Evolutionary conservation across 1,284 basidiomycete genomes (phyloP).

Genomic region (Ustilago trichophora): DNA sequence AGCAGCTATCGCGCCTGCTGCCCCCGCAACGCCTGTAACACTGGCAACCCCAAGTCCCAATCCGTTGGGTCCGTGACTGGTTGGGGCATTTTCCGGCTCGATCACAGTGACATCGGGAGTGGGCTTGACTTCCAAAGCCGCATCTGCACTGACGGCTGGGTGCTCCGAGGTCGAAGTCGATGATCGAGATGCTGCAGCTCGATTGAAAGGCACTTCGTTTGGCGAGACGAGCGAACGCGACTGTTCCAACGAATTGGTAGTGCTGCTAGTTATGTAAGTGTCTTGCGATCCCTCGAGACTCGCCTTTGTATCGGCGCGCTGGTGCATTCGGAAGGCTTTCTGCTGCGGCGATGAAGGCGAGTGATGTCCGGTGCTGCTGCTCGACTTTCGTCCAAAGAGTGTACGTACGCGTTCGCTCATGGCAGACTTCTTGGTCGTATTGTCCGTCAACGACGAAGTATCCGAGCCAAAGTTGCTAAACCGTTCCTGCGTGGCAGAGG

Average conservation of each 20-base stretch:
- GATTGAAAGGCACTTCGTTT: slow-evolving; percentile 17
- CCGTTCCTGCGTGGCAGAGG: slow-evolving; percentile 23
- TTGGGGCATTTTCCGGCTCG: too few species aligned
- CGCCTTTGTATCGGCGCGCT: slow-evolving; percentile 24
- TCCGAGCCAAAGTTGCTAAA: slow-evolving; percentile 20
- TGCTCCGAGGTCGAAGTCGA: slow-evolving; percentile 37
- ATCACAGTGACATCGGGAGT: slow-evolving; percentile 23
- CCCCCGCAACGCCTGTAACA: slow-evolving; percentile 9
- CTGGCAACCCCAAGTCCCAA: slow-evolving; percentile 11
- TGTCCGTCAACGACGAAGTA: slow-evolving; percentile 11
- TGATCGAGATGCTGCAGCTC: slow-evolving; percentile 18
- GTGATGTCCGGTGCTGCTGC: slow-evolving; percentile 29
- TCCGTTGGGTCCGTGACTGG: slow-evolving; percentile 9
- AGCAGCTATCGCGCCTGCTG: slow-evolving; percentile 6
- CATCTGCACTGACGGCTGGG: slow-evolving; percentile 9
- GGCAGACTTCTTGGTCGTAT: slow-evolving; percentile 23
- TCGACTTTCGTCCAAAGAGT: slow-evolving; percentile 46
- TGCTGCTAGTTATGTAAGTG: slow-evolving; percentile 36
- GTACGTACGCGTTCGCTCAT: slow-evolving; percentile 42
- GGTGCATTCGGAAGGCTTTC: slow-evolving; percentile 6
- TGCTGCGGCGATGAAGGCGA: slow-evolving; percentile 21
- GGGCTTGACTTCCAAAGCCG: slow-evolving; percentile 15
- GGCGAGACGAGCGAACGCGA: slow-evolving; percentile 27
- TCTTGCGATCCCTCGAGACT: slow-evolving; percentile 36
- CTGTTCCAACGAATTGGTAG: slow-evolving; percentile 35